Base-by-base conservation (phyloP, 805 yeast species). In the Sugiyamaella lignohabitans region DNA sequence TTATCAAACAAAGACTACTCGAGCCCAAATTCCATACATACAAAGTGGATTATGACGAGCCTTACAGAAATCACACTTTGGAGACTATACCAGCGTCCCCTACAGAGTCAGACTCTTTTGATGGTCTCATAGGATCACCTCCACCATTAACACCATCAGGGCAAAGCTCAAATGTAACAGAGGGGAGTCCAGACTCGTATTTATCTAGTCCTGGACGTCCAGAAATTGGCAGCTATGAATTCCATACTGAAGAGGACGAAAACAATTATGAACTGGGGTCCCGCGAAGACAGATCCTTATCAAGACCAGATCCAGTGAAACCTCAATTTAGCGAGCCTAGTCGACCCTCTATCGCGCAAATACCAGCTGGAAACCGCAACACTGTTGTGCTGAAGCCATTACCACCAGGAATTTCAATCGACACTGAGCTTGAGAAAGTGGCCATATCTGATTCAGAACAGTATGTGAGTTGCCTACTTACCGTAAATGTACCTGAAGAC, bases 1-100 rank as follows among this genome's bases (percentile, higher is more conserved):
- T 50, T 18, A 29, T 45, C 22, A 41, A 42, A 34, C 41, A 32
- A n/a, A 47, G 38, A 36, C 42, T 47, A 5, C 29, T 27, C 8
- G 11, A 27, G 14, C 32, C 32, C 8, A 44, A 4, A 38, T 19
- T 17, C n/a, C 24, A 6, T 11, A 36, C 6, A 29, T 43, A 23
- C 41, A 24, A 16, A 47, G 42, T n/a, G n/a, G n/a, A n/a, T n/a
- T 35, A 23, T 20, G 24, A 32, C 27, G 21, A 37, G 5, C 32
- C 34, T 16, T 43, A 29, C 4, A 43, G 29, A 27, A 42, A 17
- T 19, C 20, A 10, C 38, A 29, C 10, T 35, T 8, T 35, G 6
- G 38, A 16, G 17, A 6, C 38, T 10, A n/a, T 35, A 35, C 3
- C 36, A 3, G 36, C n/a, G 36, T n/a, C 36, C 5, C 18, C 4